These are phyloP conservation scores for Candida boleticola DNA, from an alignment of 805 yeast species.

Conservation along the genomic window DNA sequence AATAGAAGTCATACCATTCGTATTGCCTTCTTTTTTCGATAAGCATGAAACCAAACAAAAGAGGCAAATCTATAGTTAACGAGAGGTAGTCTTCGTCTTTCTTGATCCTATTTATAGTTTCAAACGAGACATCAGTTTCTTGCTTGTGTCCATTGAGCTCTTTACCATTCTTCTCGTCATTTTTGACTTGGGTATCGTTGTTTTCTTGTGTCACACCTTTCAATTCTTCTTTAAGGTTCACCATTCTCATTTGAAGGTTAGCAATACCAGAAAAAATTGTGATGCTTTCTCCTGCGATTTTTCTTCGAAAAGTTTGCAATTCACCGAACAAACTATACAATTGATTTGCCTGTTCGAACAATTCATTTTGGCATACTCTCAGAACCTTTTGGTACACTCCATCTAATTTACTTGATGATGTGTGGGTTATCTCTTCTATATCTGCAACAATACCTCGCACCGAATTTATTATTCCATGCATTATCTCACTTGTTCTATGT, in stretches of 20 bases:
- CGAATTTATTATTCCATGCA: conserved; percentile 7
- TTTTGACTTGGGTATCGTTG: not conserved
- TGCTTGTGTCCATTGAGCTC: no score
- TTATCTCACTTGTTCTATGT: not conserved
- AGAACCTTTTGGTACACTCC: conserved; percentile 33
- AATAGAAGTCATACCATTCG: conserved; percentile 51
- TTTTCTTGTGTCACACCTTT: conserved; percentile 17
- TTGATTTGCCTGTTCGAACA: conserved; percentile 7
- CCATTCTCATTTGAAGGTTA: conserved; percentile 35
- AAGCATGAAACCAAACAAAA: conserved; percentile 66
- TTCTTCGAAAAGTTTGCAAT: conserved; percentile 31
- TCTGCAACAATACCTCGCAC: conserved; percentile 15
- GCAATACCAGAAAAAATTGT: conserved; percentile 32
- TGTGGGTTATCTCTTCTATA: conserved; percentile 14
- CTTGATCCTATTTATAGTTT: conserved; percentile 26
- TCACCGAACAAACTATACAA: conserved; percentile 32
- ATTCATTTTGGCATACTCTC: not conserved
- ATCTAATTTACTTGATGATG: conserved; percentile 9
- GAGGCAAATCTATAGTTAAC: conserved; percentile 62
- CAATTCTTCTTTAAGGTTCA: conserved; percentile 28
- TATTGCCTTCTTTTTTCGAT: conserved; percentile 59
- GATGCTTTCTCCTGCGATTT: conserved; percentile 20
- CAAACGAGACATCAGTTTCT: conserved; percentile 11
- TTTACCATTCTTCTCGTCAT: not conserved
- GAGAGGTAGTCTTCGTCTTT: conserved; percentile 36